Base-by-base conservation (phyloP, 225 moss, liverwort and hornwort genomes). In the Physcomitrellopsis africana region DNA sequence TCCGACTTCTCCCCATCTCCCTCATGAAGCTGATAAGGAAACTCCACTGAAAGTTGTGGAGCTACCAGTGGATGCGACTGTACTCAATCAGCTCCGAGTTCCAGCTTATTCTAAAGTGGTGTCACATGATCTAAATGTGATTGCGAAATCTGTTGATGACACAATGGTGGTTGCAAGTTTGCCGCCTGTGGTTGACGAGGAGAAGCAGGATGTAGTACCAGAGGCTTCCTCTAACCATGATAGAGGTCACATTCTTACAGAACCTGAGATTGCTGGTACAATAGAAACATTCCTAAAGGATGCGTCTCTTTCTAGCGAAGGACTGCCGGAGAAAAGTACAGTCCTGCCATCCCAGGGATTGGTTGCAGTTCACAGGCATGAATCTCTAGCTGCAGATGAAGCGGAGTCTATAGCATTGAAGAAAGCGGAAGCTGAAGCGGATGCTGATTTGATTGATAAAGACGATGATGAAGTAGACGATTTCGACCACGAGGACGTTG, bases 391-490 rank as follows among this genome's bases (percentile, higher is more conserved):
- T 81, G 72, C 69, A 71, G 92, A 89, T 65, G 95, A 91, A 22
- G 65, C 67, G 61, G 92, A 86, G 43, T 79, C 72, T 9, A 73
- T 75, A 23, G 92, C 91, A 24, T 73, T 95, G 47, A 92, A 88
- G 72, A 77, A 74, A 24, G 89, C 92, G 2, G 95, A 95, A 85
- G 92, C 89, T 14, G 92, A 92, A 82, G 94, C 90, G 42, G 92
- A 95, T 79, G 90, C 86, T 23, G 91, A 91, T 44, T 58, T 88
- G 53, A 72, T 91, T 16, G 92, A 82, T 9, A 92, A 91, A 59
- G 92, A 95, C 43, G 95, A 91, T 68, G 85, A 85, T 7, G 85
- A 85, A 18, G 86, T 59, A 37, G 86, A 86, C 69, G 78, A 84
- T 52, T 56, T 74, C 80, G 90, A 86, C 81, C 86, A 86, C 8